phyloP scores from a whole-genome alignment of 140 eudicot genomes.

The Cichorium intybus region DNA sequence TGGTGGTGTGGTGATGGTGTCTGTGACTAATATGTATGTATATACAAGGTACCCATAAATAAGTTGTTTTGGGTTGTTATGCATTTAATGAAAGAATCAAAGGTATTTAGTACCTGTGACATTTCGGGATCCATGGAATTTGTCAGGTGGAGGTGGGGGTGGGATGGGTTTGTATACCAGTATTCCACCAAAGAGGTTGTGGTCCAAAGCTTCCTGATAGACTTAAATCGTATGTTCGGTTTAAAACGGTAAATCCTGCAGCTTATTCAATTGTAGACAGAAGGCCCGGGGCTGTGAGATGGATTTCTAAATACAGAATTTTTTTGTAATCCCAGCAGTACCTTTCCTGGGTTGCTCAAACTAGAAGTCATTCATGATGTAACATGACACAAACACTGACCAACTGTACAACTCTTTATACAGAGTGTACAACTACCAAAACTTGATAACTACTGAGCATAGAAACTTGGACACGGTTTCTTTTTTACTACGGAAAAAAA shows the following conservation, averaged over 20 bases:
- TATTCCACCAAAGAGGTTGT: background rate
- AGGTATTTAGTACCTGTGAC: slow-evolving; percentile 26
- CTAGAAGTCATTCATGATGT: slow-evolving; percentile 29
- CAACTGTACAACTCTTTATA: slow-evolving; percentile 17
- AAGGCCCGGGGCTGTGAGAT: slow-evolving; percentile 5
- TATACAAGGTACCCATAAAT: slow-evolving; percentile 28
- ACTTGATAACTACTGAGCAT: slow-evolving; percentile 8
- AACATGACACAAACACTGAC: slow-evolving; percentile 25
- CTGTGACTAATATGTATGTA: slow-evolving; percentile 8
- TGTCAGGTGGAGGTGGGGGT: slow-evolving; percentile 7
- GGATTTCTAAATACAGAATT: slow-evolving; percentile 14
- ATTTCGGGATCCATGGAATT: slow-evolving; percentile 30
- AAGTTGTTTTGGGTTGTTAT: slow-evolving; percentile 12
- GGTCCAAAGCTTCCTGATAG: background rate
- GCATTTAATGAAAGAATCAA: slow-evolving; percentile 33
- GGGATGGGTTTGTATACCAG: background rate
- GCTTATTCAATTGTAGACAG: slow-evolving; percentile 21
- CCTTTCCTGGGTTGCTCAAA: slow-evolving; percentile 33
- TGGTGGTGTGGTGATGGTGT: slow-evolving; percentile 5
- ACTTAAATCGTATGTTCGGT: slow-evolving; percentile 18
- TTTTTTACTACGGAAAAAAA: background rate
- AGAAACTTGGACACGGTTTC: slow-evolving; percentile 1
- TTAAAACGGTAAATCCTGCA: slow-evolving; percentile 19
- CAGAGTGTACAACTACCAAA: slow-evolving; percentile 15
- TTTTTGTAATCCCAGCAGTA: slow-evolving; percentile 13